phyloP scores from a whole-genome alignment of 1,139 yeast species.

The Hanseniaspora uvarum region DNA sequence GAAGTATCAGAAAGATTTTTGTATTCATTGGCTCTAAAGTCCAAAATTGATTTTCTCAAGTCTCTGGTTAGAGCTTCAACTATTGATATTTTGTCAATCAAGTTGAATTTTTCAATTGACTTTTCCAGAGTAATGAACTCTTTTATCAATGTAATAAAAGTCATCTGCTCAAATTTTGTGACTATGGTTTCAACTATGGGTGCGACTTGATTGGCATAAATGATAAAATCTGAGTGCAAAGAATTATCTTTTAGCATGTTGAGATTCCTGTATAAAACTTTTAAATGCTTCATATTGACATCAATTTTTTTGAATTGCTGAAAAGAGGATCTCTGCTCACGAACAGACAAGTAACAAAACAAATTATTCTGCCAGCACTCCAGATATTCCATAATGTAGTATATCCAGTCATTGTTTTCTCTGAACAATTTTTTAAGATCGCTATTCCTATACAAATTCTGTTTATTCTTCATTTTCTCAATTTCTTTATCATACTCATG shows the following conservation, averaged over 20 bases:
- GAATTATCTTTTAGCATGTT: background rate
- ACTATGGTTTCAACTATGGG: background rate
- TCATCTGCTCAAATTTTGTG: constrained; percentile 2
- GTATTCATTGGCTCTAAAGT: background rate
- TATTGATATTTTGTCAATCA: constrained; percentile 1
- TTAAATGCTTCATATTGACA: background rate
- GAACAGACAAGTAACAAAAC: constrained; percentile 5
- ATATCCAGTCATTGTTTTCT: constrained; percentile 2
- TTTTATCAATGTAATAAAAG: constrained; percentile 1
- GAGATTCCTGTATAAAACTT: constrained; percentile 5
- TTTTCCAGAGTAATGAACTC: background rate
- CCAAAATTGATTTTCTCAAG: constrained; percentile 5
- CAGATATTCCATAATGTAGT: background rate
- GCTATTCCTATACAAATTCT: background rate
- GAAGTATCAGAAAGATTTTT: background rate
- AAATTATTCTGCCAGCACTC: constrained; percentile 15
- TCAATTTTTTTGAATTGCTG: constrained; percentile 12
- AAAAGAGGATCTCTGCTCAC: constrained; percentile 5
- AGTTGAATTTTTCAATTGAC: background rate
- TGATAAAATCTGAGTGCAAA: background rate
- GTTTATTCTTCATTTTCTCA: background rate
- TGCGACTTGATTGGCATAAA: background rate
- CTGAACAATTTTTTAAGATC: background rate
- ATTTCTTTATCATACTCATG: background rate
- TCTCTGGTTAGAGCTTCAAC: background rate